Evolutionary conservation across 176 grass and related monocot genomes (phyloP).

Genomic region (Oryza brachyantha): DNA sequence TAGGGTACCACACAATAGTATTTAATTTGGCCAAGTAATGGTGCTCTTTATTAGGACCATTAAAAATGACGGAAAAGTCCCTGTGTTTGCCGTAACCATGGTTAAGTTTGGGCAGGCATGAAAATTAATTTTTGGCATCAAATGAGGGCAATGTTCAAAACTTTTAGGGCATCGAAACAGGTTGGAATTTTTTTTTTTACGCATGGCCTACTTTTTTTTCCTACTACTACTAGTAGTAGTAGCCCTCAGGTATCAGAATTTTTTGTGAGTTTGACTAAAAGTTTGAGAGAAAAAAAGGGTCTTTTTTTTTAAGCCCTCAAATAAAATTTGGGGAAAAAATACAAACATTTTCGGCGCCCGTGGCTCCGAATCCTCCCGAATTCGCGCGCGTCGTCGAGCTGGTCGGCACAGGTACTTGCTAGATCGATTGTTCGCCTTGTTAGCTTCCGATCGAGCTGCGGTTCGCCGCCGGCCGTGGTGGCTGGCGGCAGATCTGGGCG

Average conservation of each 20-base stretch:
- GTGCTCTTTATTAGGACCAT: background rate
- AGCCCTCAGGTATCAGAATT: constrained; percentile 34
- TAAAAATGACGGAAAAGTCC: constrained; percentile 16
- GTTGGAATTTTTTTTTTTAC: constrained; percentile 45
- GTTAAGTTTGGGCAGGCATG: constrained; percentile 22
- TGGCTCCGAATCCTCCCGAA: constrained; percentile 36
- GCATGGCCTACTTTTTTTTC: constrained; percentile 58
- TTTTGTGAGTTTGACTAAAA: constrained; percentile 42
- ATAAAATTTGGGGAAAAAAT: constrained; percentile 38
- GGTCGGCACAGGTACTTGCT: constrained; percentile 29
- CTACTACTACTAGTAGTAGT: constrained; percentile 50
- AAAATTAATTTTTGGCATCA: constrained; percentile 33
- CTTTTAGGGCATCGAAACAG: constrained; percentile 44
- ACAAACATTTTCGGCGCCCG: constrained; percentile 27
- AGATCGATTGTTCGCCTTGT: constrained; percentile 34
- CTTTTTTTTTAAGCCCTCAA: constrained; percentile 28
- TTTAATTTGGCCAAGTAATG: constrained; percentile 28
- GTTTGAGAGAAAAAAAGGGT: constrained; percentile 26
- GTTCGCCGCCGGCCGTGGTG: constrained; percentile 6
- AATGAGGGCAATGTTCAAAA: constrained; percentile 47
- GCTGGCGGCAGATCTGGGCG: constrained; percentile 21
- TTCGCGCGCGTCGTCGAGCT: constrained; percentile 24
- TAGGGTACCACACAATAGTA: background rate
- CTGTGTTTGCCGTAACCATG: constrained; percentile 34
- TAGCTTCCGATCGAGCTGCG: constrained; percentile 33